These are phyloP conservation scores for Globisporangium recalcitrans DNA, from an alignment of 352 stramenopile genomes.

Conservation along the genomic window DNA sequence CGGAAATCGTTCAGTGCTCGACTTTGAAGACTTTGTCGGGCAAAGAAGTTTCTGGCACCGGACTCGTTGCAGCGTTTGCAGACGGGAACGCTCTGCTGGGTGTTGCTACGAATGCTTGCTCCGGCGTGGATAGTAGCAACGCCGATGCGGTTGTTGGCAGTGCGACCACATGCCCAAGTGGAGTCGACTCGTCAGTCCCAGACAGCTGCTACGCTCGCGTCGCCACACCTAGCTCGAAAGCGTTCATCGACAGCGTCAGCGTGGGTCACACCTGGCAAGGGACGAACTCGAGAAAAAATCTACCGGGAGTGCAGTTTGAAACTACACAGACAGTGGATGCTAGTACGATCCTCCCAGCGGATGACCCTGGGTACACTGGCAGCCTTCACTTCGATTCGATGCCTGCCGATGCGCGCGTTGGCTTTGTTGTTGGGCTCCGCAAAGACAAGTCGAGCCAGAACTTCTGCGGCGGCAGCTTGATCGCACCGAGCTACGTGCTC, in stretches of 20 bases:
- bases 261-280: neutral
- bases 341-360: neutral
- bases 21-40: neutral
- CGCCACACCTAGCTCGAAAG: neutral
- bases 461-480: conserved; percentile 42
- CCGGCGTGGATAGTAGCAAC: neutral
- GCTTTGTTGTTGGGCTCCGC: conserved; percentile 34
- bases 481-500: conserved; percentile 37
- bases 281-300: neutral
- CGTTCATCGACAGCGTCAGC: conserved; percentile 10
- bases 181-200: neutral
- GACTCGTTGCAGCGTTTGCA: conserved; percentile 6
- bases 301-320: neutral
- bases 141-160: neutral
- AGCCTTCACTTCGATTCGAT: conserved; percentile 17
- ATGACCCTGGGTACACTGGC: conserved; percentile 16
- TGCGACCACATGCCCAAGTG: neutral
- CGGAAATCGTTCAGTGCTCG: conserved; percentile 3
- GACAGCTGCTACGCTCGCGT: conserved; percentile 4
- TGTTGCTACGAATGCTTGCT: neutral
- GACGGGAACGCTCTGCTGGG: conserved; percentile 2
- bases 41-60: neutral
- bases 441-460: conserved; percentile 25
- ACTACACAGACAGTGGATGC: neutral
- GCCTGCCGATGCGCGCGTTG: conserved; percentile 14